Percentiles rank a stretch among this genome's conserved stretches.
phyloP scores from a whole-genome alignment of 1,284 basidiomycete genomes.

The Leccinum angustisporum region DNA sequence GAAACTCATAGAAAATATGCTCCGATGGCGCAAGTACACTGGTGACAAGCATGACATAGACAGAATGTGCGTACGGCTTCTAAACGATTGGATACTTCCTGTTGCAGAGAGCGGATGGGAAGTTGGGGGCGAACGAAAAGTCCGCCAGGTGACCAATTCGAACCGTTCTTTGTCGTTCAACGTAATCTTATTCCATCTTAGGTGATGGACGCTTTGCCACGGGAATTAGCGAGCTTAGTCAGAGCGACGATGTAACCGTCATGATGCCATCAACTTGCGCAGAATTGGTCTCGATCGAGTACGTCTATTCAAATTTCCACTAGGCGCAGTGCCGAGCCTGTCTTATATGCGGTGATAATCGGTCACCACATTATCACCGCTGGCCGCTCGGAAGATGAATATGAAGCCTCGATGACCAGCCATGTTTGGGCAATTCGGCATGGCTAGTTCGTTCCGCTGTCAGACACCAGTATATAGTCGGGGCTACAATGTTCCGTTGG shows the following conservation, averaged over 20 bases:
- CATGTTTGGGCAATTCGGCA: constrained; percentile 31
- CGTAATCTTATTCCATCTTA: constrained; percentile 26
- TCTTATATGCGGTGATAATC: constrained; percentile 30
- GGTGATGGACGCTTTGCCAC: constrained; percentile 47
- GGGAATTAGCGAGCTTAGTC: constrained; percentile 36
- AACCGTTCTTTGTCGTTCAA: constrained; percentile 3
- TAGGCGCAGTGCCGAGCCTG: constrained; percentile 10
- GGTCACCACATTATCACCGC: constrained; percentile 39
- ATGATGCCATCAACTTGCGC: constrained; percentile 10
- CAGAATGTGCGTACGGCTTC: constrained; percentile 55
- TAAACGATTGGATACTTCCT: constrained; percentile 63
- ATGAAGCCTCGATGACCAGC: constrained; percentile 49
- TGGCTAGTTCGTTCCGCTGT: constrained; percentile 66
- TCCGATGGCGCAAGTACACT: constrained; percentile 75
- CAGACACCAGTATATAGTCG: constrained; percentile 39
- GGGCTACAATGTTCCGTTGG: no score
- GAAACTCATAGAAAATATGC: constrained; percentile 73
- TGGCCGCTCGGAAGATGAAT: constrained; percentile 44
- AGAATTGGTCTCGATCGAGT: constrained; percentile 2
- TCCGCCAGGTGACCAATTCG: constrained; percentile 52
- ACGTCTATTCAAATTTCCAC: constrained; percentile 3
- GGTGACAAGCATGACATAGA: constrained; percentile 62
- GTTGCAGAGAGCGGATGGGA: constrained; percentile 84
- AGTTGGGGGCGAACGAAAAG: constrained; percentile 76
- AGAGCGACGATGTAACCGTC: constrained; percentile 14